Percentiles rank a stretch among this genome's conserved stretches.
phyloP scores from a whole-genome alignment of 2,329 filamentous ascomycete species.

The Scedosporium dehoogii region DNA sequence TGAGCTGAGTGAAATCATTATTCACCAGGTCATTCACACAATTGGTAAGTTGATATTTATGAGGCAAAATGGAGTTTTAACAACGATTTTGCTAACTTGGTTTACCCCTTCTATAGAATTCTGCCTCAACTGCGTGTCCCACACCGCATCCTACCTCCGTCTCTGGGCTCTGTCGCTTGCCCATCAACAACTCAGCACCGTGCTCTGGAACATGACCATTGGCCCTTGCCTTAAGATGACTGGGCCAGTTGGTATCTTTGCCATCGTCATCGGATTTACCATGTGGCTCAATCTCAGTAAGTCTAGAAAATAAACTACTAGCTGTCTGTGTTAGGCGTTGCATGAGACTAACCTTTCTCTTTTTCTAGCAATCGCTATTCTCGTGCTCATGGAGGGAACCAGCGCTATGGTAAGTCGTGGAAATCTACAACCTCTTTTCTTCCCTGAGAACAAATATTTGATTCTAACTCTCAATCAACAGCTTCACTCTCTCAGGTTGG shows the following conservation, averaged over 20 bases:
- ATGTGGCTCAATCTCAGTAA: slow-evolving; percentile 79
- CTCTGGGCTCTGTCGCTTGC: slow-evolving; percentile 96
- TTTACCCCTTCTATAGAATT: slow-evolving; percentile 57
- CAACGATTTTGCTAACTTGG: slow-evolving; percentile 18
- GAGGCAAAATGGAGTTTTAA: background rate
- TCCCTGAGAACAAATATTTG: background rate
- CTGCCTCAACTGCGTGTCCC: slow-evolving; percentile 96
- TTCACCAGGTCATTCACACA: slow-evolving; percentile 97
- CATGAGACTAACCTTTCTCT: no score
- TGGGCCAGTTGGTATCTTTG: slow-evolving; percentile 62
- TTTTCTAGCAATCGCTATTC: slow-evolving; percentile 39
- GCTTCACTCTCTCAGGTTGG: slow-evolving; percentile 70
- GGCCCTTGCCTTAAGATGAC: slow-evolving; percentile 60
- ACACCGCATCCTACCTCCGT: slow-evolving; percentile 96
- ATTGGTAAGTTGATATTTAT: slow-evolving; percentile 58
- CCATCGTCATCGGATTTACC: slow-evolving; percentile 73
- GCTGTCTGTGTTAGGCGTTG: background rate
- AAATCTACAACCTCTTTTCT: background rate
- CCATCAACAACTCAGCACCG: slow-evolving; percentile 93
- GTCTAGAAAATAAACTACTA: slow-evolving; percentile 10
- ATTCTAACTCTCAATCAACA: background rate
- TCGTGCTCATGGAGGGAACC: slow-evolving; percentile 93
- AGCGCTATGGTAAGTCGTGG: slow-evolving; percentile 65
- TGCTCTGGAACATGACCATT: slow-evolving; percentile 95
- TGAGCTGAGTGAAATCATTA: slow-evolving; percentile 95